Percentiles rank a stretch among this genome's conserved stretches.
phyloP scores from a whole-genome alignment of 1,284 basidiomycete genomes.

The Marasmius sp. region DNA sequence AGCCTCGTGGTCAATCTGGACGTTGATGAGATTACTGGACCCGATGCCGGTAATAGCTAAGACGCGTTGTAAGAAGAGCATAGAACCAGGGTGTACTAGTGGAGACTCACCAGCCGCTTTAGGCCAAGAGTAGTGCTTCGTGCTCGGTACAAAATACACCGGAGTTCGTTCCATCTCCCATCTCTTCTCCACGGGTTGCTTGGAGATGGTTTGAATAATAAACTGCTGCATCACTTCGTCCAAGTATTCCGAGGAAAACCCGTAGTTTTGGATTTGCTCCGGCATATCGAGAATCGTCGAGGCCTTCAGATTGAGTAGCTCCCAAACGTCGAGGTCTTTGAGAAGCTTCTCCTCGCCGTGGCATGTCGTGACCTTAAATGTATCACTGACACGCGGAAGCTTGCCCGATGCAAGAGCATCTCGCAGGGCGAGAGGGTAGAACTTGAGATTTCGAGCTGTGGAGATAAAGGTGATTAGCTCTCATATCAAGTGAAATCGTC shows the following conservation, averaged over 20 bases:
- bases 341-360: constrained; percentile 22
- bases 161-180: not conserved
- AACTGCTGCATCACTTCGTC: constrained; percentile 27
- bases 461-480: not conserved
- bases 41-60: constrained; percentile 43
- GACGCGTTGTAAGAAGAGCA: not conserved
- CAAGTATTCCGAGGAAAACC: constrained; percentile 25
- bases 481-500: not conserved
- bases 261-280: constrained; percentile 21
- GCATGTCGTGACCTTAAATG: constrained; percentile 27
- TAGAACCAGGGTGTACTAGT: not conserved
- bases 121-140: constrained; percentile 50
- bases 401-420: constrained; percentile 26
- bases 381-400: constrained; percentile 24
- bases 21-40: constrained; percentile 29
- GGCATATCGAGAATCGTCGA: constrained; percentile 27
- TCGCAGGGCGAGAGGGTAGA: constrained; percentile 34
- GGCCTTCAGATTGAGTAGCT: constrained; percentile 30
- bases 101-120: constrained; percentile 35
- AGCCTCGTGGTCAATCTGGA: constrained; percentile 36
- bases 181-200: constrained; percentile 8
- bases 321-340: constrained; percentile 24
- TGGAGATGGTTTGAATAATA: constrained; percentile 35
- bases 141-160: constrained; percentile 29
- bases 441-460: constrained; percentile 35